A percentile compares a stretch with the other conserved stretches of the same genome.
These are phyloP conservation scores for Boletus subcaerulescens DNA, from an alignment of 768 basidiomycete genomes.

Conservation along the genomic window DNA sequence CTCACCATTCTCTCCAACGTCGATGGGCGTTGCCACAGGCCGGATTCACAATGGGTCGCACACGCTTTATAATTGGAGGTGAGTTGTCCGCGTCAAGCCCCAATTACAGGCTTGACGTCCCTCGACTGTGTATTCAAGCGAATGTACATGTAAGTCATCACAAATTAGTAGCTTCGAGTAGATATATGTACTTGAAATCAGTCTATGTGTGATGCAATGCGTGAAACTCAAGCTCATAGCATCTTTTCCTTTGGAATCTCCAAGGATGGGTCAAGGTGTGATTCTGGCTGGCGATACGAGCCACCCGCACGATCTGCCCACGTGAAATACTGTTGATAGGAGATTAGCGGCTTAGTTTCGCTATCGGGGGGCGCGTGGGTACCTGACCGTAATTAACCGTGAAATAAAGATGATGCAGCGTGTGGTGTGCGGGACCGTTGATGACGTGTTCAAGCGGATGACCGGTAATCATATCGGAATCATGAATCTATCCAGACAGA, in stretches of 20 bases:
- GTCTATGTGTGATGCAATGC: conserved; percentile 6
- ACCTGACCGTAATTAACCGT: conserved; percentile 95
- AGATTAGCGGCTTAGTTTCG: conserved; percentile 12
- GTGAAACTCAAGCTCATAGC: not conserved
- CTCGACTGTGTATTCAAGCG: not conserved
- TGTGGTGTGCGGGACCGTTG: conserved; percentile 99
- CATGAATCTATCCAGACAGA: conserved; percentile 73
- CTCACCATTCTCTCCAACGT: no score
- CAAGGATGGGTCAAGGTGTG: conserved; percentile 79
- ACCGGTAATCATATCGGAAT: conserved; percentile 97
- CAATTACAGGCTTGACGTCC: no score
- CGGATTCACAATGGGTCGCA: no score
- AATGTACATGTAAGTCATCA: conserved; percentile 1
- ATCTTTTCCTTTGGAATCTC: conserved; percentile 43
- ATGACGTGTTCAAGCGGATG: conserved; percentile 84
- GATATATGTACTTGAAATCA: conserved; percentile 15
- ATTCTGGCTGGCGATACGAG: conserved; percentile 87
- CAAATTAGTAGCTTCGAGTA: conserved; percentile 20
- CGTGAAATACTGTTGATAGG: conserved; percentile 80
- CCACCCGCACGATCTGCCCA: conserved; percentile 83
- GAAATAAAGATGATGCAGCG: conserved; percentile 95
- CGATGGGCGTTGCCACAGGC: no score
- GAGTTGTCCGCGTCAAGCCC: no score
- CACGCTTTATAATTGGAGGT: no score
- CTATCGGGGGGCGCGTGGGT: conserved; percentile 31